These are phyloP conservation scores for Fusarium sp. DNA, from an alignment of 2,329 filamentous ascomycete species.

Conservation along the genomic window DNA sequence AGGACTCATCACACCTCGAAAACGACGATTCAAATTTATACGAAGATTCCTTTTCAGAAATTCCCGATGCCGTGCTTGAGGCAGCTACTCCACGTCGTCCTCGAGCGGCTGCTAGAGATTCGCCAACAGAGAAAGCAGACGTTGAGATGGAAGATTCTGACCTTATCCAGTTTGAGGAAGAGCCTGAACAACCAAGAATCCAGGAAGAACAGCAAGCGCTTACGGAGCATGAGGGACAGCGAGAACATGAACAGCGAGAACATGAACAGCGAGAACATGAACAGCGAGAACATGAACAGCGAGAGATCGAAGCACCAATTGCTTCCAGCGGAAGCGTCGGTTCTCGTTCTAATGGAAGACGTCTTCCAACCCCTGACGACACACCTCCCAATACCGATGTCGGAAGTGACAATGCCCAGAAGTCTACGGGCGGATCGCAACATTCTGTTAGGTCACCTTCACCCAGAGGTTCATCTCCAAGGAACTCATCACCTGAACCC, in stretches of 20 bases:
- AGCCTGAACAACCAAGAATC: slow-evolving; percentile 2
- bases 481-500: slow-evolving; percentile 8
- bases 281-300: slow-evolving; percentile 25
- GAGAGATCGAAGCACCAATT: slow-evolving; percentile 13
- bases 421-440: slow-evolving; percentile 33
- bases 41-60: slow-evolving; percentile 70
- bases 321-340: slow-evolving; percentile 51
- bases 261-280: slow-evolving; percentile 29
- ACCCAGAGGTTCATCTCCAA: slow-evolving; percentile 12
- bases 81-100: slow-evolving; percentile 61
- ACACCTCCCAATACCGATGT: slow-evolving; percentile 58
- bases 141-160: slow-evolving; percentile 30
- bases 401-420: slow-evolving; percentile 40
- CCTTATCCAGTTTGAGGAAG: slow-evolving; percentile 12
- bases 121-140: slow-evolving; percentile 9
- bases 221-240: slow-evolving; percentile 22
- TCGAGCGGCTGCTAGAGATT: slow-evolving; percentile 1
- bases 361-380: slow-evolving; percentile 67
- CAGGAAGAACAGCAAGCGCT: slow-evolving; percentile 13
- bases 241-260: slow-evolving; percentile 29
- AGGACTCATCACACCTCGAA: slow-evolving; percentile 26
- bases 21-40: slow-evolving; percentile 56
- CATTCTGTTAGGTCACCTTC: slow-evolving; percentile 21
- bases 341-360: slow-evolving; percentile 58
- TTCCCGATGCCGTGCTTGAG: slow-evolving; percentile 64